These are phyloP conservation scores for Quercus wislizeni DNA, from an alignment of 306 rosid species.

Conservation along the genomic window DNA sequence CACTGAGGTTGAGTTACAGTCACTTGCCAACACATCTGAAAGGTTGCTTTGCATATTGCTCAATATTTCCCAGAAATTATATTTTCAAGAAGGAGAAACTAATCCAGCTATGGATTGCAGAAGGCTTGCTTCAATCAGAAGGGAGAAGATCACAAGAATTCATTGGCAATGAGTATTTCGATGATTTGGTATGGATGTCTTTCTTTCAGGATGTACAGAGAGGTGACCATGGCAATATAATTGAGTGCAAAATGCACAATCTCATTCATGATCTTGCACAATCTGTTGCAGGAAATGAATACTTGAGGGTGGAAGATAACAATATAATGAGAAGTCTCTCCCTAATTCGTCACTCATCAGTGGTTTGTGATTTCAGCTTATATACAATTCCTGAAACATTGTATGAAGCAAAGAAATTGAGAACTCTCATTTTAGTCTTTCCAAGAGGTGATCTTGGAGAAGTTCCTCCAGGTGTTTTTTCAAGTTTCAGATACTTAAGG, in stretches of 20 bases:
- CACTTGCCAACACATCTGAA: constrained; percentile 19
- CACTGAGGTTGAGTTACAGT: constrained; percentile 24
- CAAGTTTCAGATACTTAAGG: constrained; percentile 19
- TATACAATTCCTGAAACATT: constrained; percentile 7
- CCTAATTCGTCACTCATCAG: constrained; percentile 20
- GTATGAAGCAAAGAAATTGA: constrained; percentile 12
- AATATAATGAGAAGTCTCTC: background rate
- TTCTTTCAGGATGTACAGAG: constrained; percentile 27
- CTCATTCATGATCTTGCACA: constrained; percentile 25
- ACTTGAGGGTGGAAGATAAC: constrained; percentile 1
- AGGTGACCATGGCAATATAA: background rate
- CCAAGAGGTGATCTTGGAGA: constrained; percentile 7
- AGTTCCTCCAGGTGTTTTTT: constrained; percentile 1
- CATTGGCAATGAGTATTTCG: constrained; percentile 24
- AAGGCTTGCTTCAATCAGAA: constrained; percentile 16
- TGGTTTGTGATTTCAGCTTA: constrained; percentile 8
- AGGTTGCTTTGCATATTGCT: constrained; percentile 24
- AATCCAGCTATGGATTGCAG: constrained; percentile 28
- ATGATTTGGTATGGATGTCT: constrained; percentile 19
- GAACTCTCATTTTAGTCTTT: constrained; percentile 18
- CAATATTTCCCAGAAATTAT: constrained; percentile 29
- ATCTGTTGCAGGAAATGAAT: constrained; percentile 19
- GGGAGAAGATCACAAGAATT: constrained; percentile 4
- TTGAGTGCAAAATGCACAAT: constrained; percentile 26
- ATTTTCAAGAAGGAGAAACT: constrained; percentile 26